phyloP scores from a whole-genome alignment of 2,329 filamentous ascomycete genomes.

The Falciphora oryzae region DNA sequence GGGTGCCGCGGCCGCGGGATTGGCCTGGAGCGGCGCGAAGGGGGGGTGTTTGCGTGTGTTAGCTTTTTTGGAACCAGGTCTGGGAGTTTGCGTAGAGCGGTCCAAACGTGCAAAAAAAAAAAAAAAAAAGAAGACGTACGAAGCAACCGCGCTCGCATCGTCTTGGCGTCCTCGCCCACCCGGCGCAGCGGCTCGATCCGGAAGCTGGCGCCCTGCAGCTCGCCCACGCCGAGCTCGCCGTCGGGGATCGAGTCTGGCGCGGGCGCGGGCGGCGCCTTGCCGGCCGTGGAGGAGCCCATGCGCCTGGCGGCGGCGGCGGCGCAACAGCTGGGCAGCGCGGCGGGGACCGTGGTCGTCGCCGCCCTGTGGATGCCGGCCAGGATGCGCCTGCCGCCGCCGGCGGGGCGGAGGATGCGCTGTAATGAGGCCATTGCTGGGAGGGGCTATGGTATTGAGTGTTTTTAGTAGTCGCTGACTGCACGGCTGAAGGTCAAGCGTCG shows the following conservation, averaged over 20 bases:
- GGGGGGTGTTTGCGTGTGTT: slow-evolving; percentile 1
- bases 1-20: slow-evolving; percentile 89
- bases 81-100: no score
- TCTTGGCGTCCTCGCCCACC: slow-evolving; percentile 74
- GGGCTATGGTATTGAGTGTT: no score
- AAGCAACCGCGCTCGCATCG: slow-evolving; percentile 79
- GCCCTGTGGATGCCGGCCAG: slow-evolving; percentile 11
- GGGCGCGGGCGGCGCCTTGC: slow-evolving; percentile 13
- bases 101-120: no score
- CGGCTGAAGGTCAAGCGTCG: no score
- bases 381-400: slow-evolving; percentile 16
- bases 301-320: slow-evolving; percentile 8
- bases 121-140: slow-evolving; percentile 36
- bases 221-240: slow-evolving; percentile 69
- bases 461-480: no score
- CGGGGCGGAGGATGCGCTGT: slow-evolving; percentile 10
- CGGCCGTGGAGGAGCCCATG: slow-evolving; percentile 6
- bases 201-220: slow-evolving; percentile 82
- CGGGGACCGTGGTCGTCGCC: slow-evolving; percentile 3
- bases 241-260: slow-evolving; percentile 23
- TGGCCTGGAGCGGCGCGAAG: slow-evolving; percentile 59
- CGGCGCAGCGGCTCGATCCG: slow-evolving; percentile 85
- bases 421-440: slow-evolving; percentile 6
- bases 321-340: slow-evolving; percentile 6
- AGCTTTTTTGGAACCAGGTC: no score